These are phyloP conservation scores for Cenchrus fungigraminus DNA, from an alignment of 176 grass and related monocot genomes.

Conservation along the genomic window DNA sequence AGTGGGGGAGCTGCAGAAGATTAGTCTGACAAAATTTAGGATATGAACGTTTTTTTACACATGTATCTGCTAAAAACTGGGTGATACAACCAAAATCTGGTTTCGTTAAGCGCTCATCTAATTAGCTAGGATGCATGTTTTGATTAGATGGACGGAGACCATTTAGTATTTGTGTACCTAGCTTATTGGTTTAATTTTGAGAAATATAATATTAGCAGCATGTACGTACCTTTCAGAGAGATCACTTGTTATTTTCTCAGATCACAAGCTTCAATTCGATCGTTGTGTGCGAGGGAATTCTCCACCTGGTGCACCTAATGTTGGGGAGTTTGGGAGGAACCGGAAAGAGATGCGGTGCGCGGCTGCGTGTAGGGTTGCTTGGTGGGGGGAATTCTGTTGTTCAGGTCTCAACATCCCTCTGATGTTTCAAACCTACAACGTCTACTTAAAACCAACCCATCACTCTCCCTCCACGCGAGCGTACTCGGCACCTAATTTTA, in stretches of 20 bases:
- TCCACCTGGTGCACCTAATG: constrained; percentile 54
- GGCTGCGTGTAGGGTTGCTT: constrained; percentile 61
- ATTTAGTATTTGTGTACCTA: constrained; percentile 1
- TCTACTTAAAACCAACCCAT: constrained; percentile 98
- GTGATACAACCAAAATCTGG: background rate
- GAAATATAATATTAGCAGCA: constrained; percentile 29
- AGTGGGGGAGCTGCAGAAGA: background rate
- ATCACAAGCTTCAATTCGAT: background rate
- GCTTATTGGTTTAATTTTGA: background rate
- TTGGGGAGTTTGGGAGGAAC: constrained; percentile 29
- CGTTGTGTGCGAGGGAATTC: constrained; percentile 46
- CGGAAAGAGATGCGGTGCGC: constrained; percentile 24
- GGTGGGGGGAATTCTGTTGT: constrained; percentile 81
- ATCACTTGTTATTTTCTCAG: constrained; percentile 44
- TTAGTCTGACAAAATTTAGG: background rate
- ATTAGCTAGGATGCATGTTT: background rate
- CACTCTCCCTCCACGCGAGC: constrained; percentile 46
- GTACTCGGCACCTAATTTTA: constrained; percentile 54
- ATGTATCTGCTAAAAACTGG: background rate
- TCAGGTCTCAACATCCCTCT: constrained; percentile 80
- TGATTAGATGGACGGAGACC: background rate
- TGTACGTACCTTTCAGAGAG: constrained; percentile 47
- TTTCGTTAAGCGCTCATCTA: background rate
- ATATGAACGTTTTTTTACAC: background rate
- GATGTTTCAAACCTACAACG: constrained; percentile 95